phyloP scores from a whole-genome alignment of 2,329 filamentous ascomycete species.

The Botrytis squamosa region DNA sequence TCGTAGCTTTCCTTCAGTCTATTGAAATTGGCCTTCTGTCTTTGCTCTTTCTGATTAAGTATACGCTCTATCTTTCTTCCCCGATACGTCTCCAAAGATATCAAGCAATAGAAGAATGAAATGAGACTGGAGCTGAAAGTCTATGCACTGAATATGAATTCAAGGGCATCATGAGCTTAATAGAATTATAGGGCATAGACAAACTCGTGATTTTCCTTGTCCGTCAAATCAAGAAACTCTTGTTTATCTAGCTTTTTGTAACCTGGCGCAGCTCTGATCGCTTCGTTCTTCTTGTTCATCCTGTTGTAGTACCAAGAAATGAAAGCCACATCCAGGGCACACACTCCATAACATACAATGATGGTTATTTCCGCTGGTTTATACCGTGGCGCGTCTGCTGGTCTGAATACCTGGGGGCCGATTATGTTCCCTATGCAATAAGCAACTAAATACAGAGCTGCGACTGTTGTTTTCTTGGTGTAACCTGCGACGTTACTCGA shows the following conservation, averaged over 20 bases:
- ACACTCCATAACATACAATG: slow-evolving; percentile 40
- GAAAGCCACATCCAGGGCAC: slow-evolving; percentile 29
- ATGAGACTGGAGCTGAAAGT: neutral
- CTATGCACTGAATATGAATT: neutral
- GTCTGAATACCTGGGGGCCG: slow-evolving; percentile 43
- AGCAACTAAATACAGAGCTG: slow-evolving; percentile 46
- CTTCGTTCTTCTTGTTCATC: slow-evolving; percentile 35
- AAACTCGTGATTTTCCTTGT: slow-evolving; percentile 39
- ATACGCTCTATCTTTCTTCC: neutral
- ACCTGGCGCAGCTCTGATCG: slow-evolving; percentile 28
- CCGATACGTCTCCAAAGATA: too few species aligned
- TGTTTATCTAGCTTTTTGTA: slow-evolving; percentile 36
- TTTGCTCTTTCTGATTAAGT: neutral
- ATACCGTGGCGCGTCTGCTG: slow-evolving; percentile 48
- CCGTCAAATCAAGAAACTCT: slow-evolving; percentile 39
- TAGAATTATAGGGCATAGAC: slow-evolving; percentile 35
- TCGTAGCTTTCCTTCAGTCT: neutral
- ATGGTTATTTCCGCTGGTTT: slow-evolving; percentile 46
- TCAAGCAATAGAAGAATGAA: neutral
- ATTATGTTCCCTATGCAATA: slow-evolving; percentile 57
- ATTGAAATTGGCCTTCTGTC: neutral
- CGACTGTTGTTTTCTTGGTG: slow-evolving; percentile 51
- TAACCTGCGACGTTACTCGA: slow-evolving; percentile 49
- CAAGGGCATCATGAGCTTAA: neutral
- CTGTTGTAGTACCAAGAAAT: slow-evolving; percentile 34